These are phyloP conservation scores for Oryza glaberrima DNA, from an alignment of 176 grass and related monocot species.

Conservation along the genomic window DNA sequence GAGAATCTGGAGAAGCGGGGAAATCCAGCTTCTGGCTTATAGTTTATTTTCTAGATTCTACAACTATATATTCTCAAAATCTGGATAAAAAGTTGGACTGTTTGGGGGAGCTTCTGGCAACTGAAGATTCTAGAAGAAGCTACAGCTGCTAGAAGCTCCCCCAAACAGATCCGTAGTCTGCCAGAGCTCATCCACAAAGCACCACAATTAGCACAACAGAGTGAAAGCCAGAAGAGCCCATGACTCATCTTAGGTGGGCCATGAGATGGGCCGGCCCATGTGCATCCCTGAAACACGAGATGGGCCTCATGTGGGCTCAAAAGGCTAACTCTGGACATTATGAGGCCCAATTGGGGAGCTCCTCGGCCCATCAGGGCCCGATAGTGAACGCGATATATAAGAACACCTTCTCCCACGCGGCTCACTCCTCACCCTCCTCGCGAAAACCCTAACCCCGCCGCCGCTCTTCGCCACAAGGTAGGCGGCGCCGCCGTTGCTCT, in stretches of 20 bases:
- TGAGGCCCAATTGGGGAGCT: background rate
- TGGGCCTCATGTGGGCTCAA: too few species aligned
- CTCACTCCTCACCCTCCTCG: background rate
- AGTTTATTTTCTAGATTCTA: too few species aligned
- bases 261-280: background rate
- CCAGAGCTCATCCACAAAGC: background rate
- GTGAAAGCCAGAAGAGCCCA: background rate
- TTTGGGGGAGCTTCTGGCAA: too few species aligned
- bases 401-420: background rate
- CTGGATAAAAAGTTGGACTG: too few species aligned
- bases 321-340: too few species aligned
- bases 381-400: background rate
- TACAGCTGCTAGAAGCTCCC: too few species aligned
- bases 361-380: background rate
- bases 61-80: too few species aligned
- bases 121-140: too few species aligned
- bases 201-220: background rate
- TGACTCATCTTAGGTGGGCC: background rate
- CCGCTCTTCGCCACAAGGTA: background rate
- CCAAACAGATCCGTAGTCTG: background rate
- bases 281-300: too few species aligned
- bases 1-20: too few species aligned
- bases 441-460: background rate
- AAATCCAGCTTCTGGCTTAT: too few species aligned
- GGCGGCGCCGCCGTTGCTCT: background rate